phyloP scores from a whole-genome alignment of 352 stramenopile species.

The Phytophthora pisi region DNA sequence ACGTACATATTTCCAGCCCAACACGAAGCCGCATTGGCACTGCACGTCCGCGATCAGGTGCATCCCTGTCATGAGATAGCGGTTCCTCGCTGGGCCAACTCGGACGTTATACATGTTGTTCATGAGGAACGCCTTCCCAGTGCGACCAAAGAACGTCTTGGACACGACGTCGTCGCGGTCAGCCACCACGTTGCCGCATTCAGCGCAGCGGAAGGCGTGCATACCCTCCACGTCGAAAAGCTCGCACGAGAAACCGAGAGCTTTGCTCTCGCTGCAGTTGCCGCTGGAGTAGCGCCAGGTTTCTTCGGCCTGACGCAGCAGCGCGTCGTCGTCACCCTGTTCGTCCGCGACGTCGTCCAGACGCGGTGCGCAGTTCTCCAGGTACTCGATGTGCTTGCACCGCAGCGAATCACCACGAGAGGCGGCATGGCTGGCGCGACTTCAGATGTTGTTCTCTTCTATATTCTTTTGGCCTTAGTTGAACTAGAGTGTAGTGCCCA shows the following conservation, averaged over 20 bases:
- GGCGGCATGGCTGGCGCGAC: conserved; percentile 70
- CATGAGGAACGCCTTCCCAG: conserved; percentile 78
- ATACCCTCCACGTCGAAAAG: conserved; percentile 55
- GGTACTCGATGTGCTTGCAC: conserved; percentile 64
- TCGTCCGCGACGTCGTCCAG: too few relatives aligned
- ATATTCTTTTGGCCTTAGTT: conserved; percentile 3
- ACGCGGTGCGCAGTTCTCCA: conserved; percentile 40
- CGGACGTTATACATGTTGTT: conserved; percentile 84
- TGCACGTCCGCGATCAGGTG: conserved; percentile 77
- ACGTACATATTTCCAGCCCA: conserved; percentile 88
- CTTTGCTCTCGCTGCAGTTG: conserved; percentile 27
- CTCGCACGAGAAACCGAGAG: conserved; percentile 47
- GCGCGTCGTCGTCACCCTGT: conserved; percentile 33
- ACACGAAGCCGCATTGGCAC: conserved; percentile 61
- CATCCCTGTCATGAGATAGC: conserved; percentile 83
- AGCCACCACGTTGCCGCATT: conserved; percentile 67
- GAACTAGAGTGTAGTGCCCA: conserved; percentile 5
- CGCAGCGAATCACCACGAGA: conserved; percentile 73
- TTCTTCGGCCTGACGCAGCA: conserved; percentile 31
- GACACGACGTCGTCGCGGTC: conserved; percentile 75
- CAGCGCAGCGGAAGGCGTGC: conserved; percentile 62
- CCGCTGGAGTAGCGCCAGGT: conserved; percentile 12
- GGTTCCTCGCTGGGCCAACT: conserved; percentile 56
- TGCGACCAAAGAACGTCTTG: conserved; percentile 81
- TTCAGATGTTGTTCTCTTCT: conserved; percentile 15